These are phyloP conservation scores for Alisma plantagoaquatica DNA, from an alignment of 106 monocot genomes.

Conservation along the genomic window DNA sequence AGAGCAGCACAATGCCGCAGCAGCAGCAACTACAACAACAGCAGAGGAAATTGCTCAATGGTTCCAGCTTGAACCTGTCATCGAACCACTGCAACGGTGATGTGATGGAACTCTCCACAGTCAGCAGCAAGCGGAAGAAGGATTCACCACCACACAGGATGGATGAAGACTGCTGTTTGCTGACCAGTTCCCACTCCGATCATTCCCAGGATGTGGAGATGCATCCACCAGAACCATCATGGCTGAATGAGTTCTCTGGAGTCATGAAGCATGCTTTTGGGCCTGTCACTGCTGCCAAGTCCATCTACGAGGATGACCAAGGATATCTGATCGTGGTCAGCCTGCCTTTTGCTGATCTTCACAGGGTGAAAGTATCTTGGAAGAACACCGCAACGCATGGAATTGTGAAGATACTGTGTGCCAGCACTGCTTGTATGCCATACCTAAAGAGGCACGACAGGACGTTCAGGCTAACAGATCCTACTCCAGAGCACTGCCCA, in stretches of 20 bases:
- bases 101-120: conserved; percentile 15
- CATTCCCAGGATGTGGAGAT: neutral
- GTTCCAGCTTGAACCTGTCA: conserved; percentile 12
- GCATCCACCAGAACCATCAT: conserved; percentile 9
- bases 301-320: conserved; percentile 21
- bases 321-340: conserved; percentile 23
- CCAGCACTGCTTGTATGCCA: conserved; percentile 15
- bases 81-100: neutral
- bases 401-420: conserved; percentile 22
- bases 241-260: conserved; percentile 16
- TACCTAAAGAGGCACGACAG: conserved; percentile 20
- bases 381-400: conserved; percentile 22
- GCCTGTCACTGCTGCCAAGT: conserved; percentile 24
- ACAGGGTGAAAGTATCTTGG: conserved; percentile 26
- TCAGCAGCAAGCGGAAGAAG: conserved; percentile 14
- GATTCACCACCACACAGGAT: conserved; percentile 9
- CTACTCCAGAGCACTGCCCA: conserved; percentile 19
- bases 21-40: conserved; percentile 1
- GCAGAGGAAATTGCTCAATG: conserved; percentile 1
- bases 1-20: neutral
- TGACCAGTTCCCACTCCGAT: neutral
- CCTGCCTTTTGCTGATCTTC: conserved; percentile 15
- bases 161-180: conserved; percentile 10
- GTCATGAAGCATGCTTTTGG: conserved; percentile 14
- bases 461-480: conserved; percentile 20